phyloP scores from a whole-genome alignment of 2,329 filamentous ascomycete genomes.

The Fusarium brevicatenulatum region DNA sequence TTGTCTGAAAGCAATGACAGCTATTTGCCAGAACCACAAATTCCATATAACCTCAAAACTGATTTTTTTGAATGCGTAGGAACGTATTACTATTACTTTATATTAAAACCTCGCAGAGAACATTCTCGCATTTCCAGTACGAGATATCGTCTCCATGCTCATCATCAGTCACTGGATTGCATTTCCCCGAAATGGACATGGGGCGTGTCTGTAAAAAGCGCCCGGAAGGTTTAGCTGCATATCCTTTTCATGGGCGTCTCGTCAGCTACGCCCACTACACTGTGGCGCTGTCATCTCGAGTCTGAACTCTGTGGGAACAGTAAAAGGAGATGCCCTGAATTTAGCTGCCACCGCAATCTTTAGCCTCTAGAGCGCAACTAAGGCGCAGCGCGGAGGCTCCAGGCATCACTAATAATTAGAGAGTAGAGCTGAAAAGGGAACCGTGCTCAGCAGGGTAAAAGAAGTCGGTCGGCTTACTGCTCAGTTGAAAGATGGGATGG shows the following conservation, averaged over 20 bases:
- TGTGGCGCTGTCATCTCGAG: constrained; percentile 24
- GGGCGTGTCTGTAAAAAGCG: constrained; percentile 33
- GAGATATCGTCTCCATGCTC: constrained; percentile 7
- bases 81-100: background rate
- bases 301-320: constrained; percentile 16
- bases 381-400: constrained; percentile 11
- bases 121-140: constrained; percentile 11
- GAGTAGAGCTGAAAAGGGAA: constrained; percentile 15
- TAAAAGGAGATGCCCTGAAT: constrained; percentile 27
- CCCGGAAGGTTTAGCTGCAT: constrained; percentile 40
- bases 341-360: constrained; percentile 43
- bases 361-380: constrained; percentile 31
- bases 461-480: background rate
- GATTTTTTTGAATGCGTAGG: background rate
- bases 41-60: background rate
- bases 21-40: background rate
- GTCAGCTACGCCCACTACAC: constrained; percentile 37
- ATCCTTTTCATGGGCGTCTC: constrained; percentile 15
- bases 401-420: constrained; percentile 7
- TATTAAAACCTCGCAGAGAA: background rate
- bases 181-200: constrained; percentile 5
- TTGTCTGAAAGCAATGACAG: constrained; percentile 5
- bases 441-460: background rate
- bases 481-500: constrained; percentile 1
- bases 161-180: constrained; percentile 11